Conservation (phyloP, 257 asterid species). For the Solanum boliviense region DNA sequence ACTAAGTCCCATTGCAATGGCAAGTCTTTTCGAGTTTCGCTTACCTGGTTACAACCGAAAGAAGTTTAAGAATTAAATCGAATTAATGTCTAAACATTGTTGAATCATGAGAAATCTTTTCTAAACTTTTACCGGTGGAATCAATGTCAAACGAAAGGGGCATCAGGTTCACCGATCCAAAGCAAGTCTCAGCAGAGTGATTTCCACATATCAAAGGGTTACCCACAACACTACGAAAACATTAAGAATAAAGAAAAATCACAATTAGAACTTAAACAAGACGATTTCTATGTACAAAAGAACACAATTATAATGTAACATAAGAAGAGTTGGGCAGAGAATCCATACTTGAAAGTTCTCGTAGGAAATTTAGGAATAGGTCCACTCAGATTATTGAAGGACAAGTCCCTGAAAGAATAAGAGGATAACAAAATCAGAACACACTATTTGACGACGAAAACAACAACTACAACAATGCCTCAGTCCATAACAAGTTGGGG, state of each 20-base stretch:
- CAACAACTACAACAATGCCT: background rate
- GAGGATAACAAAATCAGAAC: background rate
- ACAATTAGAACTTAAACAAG: background rate
- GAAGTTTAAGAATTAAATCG: background rate
- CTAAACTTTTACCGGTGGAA: background rate
- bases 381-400: slow-evolving; percentile 87
- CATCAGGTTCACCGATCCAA: slow-evolving; percentile 36
- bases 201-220: slow-evolving; percentile 76
- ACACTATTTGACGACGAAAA: background rate
- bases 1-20: slow-evolving; percentile 69
- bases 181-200: slow-evolving; percentile 54
- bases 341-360: slow-evolving; percentile 73
- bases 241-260: background rate
- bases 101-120: background rate
- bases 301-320: background rate
- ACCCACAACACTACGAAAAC: slow-evolving; percentile 47
- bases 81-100: background rate
- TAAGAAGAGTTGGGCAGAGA: slow-evolving; percentile 3
- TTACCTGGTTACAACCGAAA: slow-evolving; percentile 24
- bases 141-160: slow-evolving; percentile 44
- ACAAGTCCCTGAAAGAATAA: slow-evolving; percentile 71
- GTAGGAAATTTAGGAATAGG: slow-evolving; percentile 73
- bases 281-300: background rate
- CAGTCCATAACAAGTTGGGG: background rate
- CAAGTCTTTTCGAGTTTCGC: slow-evolving; percentile 42